Conservation (phyloP, 768 basidiomycete species). For the Lactarius evosmus region DNA sequence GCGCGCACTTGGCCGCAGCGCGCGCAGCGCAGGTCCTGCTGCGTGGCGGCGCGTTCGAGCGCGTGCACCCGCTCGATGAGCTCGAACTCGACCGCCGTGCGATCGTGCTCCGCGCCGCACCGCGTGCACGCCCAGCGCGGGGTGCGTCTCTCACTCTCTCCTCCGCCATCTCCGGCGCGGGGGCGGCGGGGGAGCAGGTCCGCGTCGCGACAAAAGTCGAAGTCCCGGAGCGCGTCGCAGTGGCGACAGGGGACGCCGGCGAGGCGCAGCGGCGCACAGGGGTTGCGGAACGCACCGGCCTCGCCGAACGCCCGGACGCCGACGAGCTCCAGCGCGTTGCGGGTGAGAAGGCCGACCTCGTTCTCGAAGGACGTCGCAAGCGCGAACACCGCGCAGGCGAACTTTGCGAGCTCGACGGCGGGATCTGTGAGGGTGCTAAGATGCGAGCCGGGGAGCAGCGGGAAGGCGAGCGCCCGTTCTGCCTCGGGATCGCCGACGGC, state of each 20-base stretch:
- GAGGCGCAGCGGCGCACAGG: conserved; percentile 83
- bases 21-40: conserved; percentile 85
- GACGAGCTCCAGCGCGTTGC: conserved; percentile 85
- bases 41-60: conserved; percentile 70
- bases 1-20: conserved; percentile 91
- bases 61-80: conserved; percentile 72
- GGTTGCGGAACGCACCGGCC: conserved; percentile 86
- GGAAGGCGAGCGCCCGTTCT: conserved; percentile 69
- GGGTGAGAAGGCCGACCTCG: conserved; percentile 85
- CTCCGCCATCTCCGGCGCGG: background rate
- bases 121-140: conserved; percentile 64
- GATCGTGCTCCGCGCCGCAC: conserved; percentile 87
- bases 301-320: conserved; percentile 82
- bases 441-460: conserved; percentile 82
- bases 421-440: conserved; percentile 74
- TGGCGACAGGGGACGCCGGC: conserved; percentile 84
- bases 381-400: conserved; percentile 73
- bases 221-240: conserved; percentile 82
- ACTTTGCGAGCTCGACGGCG: conserved; percentile 86
- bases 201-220: conserved; percentile 93
- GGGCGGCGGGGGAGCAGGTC: conserved; percentile 65
- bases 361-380: conserved; percentile 78
- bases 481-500: conserved; percentile 53
- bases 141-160: conserved; percentile 39
- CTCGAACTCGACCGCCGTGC: conserved; percentile 80